These are phyloP conservation scores for Micractinium sp. DNA, from an alignment of 139 green algal species.

Conservation along the genomic window DNA sequence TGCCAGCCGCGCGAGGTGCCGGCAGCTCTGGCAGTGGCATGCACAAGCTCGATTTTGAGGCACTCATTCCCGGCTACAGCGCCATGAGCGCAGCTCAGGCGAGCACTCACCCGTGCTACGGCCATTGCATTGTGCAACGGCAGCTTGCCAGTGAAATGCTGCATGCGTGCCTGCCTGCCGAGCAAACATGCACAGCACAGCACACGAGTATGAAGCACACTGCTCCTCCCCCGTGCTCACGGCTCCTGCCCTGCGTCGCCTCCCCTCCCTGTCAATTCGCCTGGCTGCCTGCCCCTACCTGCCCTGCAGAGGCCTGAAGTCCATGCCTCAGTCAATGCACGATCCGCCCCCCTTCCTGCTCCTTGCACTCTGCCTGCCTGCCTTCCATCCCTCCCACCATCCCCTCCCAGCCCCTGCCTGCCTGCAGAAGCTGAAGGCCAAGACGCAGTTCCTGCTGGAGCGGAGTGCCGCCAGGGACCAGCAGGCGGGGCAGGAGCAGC, in stretches of 20 bases:
- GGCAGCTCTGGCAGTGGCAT: neutral
- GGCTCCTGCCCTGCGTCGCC: neutral
- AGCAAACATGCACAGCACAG: too few species aligned
- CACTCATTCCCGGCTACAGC: slow-evolving; percentile 7
- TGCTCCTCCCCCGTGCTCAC: neutral
- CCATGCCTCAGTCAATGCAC: neutral
- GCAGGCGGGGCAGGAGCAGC: neutral
- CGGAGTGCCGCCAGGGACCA: neutral
- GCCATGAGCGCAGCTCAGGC: neutral
- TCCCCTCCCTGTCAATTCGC: neutral
- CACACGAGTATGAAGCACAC: neutral
- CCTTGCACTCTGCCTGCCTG: neutral
- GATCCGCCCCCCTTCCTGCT: neutral
- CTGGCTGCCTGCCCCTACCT: neutral
- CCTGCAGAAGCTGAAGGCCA: slow-evolving; percentile 10
- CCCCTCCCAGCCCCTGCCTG: neutral
- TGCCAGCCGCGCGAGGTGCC: neutral
- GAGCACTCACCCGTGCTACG: neutral
- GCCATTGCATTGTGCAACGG: neutral
- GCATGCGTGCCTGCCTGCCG: neutral
- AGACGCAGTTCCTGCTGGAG: slow-evolving; percentile 27
- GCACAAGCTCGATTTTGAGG: slow-evolving; percentile 18
- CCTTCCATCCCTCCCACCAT: neutral
- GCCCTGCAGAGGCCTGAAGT: neutral
- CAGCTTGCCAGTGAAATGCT: neutral